A percentile compares a stretch with the other conserved stretches of the same genome.
phyloP scores from a whole-genome alignment of 1,139 yeast species.

The Saccharomycopsis hybrid region DNA sequence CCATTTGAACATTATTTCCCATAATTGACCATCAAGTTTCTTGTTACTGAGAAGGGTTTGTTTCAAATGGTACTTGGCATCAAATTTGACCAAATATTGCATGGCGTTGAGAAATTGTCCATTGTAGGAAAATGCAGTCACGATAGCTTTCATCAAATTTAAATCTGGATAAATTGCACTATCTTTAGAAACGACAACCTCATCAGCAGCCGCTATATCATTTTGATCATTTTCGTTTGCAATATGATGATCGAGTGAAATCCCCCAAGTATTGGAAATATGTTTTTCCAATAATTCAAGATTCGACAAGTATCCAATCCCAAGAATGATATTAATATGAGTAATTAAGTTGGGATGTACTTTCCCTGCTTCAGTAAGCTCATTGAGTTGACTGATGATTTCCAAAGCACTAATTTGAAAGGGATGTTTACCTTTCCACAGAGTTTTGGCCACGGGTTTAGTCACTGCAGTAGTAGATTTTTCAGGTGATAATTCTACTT shows the following conservation, averaged over 20 bases:
- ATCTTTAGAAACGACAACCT: neutral
- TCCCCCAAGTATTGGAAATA: slow-evolving; percentile 16
- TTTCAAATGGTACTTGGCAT: slow-evolving; percentile 1
- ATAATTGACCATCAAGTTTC: neutral
- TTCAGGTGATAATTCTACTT: slow-evolving; percentile 1
- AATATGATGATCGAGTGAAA: neutral
- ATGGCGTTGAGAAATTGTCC: slow-evolving; percentile 11
- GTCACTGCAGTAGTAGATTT: neutral
- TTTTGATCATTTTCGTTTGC: neutral
- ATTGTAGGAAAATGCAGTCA: slow-evolving; percentile 15
- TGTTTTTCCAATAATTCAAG: slow-evolving; percentile 3
- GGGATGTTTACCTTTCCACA: slow-evolving; percentile 15
- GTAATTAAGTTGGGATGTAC: slow-evolving; percentile 11
- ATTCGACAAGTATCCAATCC: slow-evolving; percentile 11
- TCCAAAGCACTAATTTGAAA: neutral
- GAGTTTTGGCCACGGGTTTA: neutral
- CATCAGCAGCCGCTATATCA: neutral
- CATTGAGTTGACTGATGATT: slow-evolving; percentile 5
- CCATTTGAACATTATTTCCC: slow-evolving; percentile 17
- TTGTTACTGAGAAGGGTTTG: neutral
- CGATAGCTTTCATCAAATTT: slow-evolving; percentile 11
- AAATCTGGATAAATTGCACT: slow-evolving; percentile 12
- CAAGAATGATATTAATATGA: slow-evolving; percentile 8
- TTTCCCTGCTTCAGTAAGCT: neutral
- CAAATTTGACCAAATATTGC: slow-evolving; percentile 11